A percentile compares a stretch with the other conserved stretches of the same genome.
Conservation (phyloP, 139 green algal genomes). For the Chlorella sp. region DNA sequence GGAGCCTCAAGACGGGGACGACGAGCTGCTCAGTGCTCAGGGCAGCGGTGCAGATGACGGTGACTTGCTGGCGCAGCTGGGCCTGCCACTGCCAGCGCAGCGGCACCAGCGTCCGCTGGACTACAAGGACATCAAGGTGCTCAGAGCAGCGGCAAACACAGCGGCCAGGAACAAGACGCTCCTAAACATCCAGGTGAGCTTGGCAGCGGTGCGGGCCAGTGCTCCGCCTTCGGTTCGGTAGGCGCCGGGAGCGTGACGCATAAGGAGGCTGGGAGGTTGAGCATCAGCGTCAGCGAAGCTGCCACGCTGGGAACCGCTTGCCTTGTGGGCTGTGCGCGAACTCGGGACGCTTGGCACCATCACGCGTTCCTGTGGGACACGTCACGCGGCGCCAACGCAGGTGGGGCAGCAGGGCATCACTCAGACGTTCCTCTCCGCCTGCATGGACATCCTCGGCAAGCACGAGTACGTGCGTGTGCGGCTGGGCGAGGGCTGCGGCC, state of each 20-base stretch:
- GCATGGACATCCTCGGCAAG: slow-evolving; percentile 28
- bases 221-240: background rate
- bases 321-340: background rate
- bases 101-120: background rate
- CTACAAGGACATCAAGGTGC: background rate
- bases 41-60: too few species aligned
- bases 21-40: too few species aligned
- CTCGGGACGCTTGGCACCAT: background rate
- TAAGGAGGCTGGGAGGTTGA: background rate
- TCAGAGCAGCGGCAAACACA: background rate
- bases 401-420: slow-evolving; percentile 41
- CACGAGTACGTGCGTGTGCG: slow-evolving; percentile 38
- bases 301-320: too few species aligned
- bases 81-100: background rate
- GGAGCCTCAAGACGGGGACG: too few species aligned
- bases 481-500: slow-evolving; percentile 34
- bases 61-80: too few species aligned
- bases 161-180: background rate
- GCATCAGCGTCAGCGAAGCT: background rate
- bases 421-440: slow-evolving; percentile 20
- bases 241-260: background rate
- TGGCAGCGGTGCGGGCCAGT: background rate
- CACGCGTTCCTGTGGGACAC: background rate
- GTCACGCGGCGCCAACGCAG: background rate
- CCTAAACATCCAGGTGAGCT: background rate